A percentile compares a stretch with the other conserved stretches of the same genome.
Evolutionary conservation across 2,329 filamentous ascomycete genomes (phyloP).

Genomic region (Drechslerella dactyloides): DNA sequence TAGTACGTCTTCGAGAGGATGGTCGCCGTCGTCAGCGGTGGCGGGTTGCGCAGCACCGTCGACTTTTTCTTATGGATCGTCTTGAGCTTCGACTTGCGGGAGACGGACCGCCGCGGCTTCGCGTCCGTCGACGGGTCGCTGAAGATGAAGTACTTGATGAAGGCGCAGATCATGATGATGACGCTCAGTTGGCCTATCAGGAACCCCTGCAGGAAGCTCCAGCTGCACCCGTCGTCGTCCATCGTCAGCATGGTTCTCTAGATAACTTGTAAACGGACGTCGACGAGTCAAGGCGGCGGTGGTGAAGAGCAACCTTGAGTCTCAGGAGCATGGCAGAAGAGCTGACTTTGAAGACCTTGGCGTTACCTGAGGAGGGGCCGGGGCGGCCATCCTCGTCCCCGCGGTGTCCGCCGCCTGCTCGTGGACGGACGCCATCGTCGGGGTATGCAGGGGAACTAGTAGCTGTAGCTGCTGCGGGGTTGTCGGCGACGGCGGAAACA

Average conservation of each 20-base stretch:
- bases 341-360: conserved; percentile 51
- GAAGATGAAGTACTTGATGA: conserved; percentile 99
- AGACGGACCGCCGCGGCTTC: conserved; percentile 57
- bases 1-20: conserved; percentile 98
- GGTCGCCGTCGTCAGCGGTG: conserved; percentile 83
- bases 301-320: conserved; percentile 35
- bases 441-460: background rate
- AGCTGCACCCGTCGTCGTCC: conserved; percentile 61
- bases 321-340: conserved; percentile 45
- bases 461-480: conserved; percentile 4
- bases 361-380: conserved; percentile 26
- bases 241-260: conserved; percentile 13
- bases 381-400: conserved; percentile 21
- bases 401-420: conserved; percentile 28
- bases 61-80: conserved; percentile 69
- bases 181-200: conserved; percentile 92
- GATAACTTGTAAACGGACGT: background rate
- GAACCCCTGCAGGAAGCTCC: conserved; percentile 92
- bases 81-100: conserved; percentile 61
- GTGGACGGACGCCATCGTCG: conserved; percentile 8
- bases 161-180: conserved; percentile 85
- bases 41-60: conserved; percentile 74
- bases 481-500: conserved; percentile 21
- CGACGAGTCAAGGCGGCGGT: background rate
- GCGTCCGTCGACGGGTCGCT: conserved; percentile 72